Evolutionary conservation across 345 rosid genomes (phyloP).

Genomic region (Hibiscus syriacus): DNA sequence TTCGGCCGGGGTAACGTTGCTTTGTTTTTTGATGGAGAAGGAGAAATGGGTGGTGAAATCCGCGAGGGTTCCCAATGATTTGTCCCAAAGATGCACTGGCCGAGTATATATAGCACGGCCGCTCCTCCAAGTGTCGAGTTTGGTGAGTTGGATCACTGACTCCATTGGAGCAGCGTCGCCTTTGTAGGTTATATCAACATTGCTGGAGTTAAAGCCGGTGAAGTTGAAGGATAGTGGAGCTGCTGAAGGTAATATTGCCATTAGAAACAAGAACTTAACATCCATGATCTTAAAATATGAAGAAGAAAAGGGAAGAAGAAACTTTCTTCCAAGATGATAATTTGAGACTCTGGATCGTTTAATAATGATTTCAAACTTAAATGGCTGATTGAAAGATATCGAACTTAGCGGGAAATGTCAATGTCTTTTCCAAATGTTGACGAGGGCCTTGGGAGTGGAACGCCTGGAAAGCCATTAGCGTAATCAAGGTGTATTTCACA

Average conservation of each 20-base stretch:
- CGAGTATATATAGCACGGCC: background rate
- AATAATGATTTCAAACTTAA: too few relatives aligned
- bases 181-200: background rate
- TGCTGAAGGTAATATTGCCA: background rate
- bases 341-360: too few relatives aligned
- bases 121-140: background rate
- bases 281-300: background rate
- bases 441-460: too few relatives aligned
- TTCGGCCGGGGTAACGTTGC: background rate
- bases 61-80: background rate
- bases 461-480: too few relatives aligned
- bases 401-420: too few relatives aligned
- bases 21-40: background rate
- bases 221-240: conserved; percentile 4
- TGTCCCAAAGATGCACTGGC: conserved; percentile 1
- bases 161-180: background rate
- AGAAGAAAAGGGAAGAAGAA: background rate
- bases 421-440: too few relatives aligned
- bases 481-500: too few relatives aligned
- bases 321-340: too few relatives aligned
- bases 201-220: background rate
- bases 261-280: background rate
- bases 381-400: too few relatives aligned
- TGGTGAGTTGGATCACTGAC: background rate
- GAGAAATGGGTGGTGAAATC: conserved; percentile 4